Evolutionary conservation across 1,284 basidiomycete genomes (phyloP), one percentile per base, ranked within the genome.

Genomic region (Leccinum laetum): DNA sequence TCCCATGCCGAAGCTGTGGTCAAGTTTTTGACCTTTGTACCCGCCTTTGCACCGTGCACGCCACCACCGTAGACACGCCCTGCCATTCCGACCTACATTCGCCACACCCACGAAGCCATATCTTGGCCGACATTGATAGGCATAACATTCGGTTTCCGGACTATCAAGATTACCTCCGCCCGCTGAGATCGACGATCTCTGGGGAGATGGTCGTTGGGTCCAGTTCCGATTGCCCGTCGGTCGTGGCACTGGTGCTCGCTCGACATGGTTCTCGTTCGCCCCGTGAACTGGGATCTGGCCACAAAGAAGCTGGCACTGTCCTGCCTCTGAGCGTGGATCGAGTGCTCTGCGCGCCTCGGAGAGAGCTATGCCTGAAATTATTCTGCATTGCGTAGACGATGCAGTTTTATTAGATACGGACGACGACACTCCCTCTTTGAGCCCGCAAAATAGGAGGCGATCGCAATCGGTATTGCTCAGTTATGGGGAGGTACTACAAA

Each of bases 211-310:
- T 83, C 60, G 67, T 68, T 14, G 26, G 9, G 18, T 68, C 69
- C 37, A 63, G 64, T 39, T 35, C 72, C 6, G 65, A 64, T 24
- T 64, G 69, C 60, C 71, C 69, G 35, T 78, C 81, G 0, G 79
- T 89, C 14, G 70, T 84, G 2, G 80, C 83, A 61, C 71, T 75
- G 32, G 78, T 88, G 29, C 32, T 35, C 32, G 32, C 32, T 89
- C 18, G 83, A 88, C 70, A 84, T 88, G 84, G 76, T 88, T 11
- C 77, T 90, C n/a, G 75, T 80, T 21, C 79, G 85, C 61, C 83
- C 84, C 0, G 85, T 88, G 44, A 82, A 85, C 67, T 89, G 87
- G 85, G 79, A 83, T 69, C 64, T 72, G 3, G 79, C 86, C 35
- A 69, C 80, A 9, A 69, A 72, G 32, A 72, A 77, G 21, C 68